Percentiles rank a stretch among this genome's conserved stretches.
Conservation (phyloP, 345 rosid genomes). For the Bretschneidera sinensis region DNA sequence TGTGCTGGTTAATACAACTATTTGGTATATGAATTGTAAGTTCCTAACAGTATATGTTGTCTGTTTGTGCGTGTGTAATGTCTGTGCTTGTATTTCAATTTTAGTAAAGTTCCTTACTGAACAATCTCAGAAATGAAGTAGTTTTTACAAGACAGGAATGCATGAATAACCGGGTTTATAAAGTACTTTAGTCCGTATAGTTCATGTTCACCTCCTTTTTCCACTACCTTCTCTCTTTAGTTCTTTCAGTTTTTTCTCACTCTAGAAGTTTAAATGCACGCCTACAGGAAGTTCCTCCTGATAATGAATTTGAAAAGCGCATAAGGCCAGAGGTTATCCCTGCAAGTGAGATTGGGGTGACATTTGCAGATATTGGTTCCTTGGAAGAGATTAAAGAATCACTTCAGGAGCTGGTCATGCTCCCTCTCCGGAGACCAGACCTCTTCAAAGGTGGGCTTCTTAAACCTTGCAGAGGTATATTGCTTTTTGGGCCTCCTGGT, state of each 20-base stretch:
- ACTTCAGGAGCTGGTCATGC: constrained; percentile 97
- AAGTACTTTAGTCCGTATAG: too few species aligned
- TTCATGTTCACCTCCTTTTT: background rate
- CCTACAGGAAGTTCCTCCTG: constrained; percentile 79
- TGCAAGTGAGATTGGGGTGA: constrained; percentile 89
- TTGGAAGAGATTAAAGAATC: constrained; percentile 90
- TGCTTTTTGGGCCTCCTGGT: constrained; percentile 98
- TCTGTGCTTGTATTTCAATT: too few species aligned
- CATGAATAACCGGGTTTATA: background rate
- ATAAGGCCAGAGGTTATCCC: constrained; percentile 98
- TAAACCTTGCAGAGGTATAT: constrained; percentile 94
- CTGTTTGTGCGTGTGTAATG: too few species aligned
- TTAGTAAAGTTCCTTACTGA: too few species aligned
- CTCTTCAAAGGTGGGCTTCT: constrained; percentile 96
- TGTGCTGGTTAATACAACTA: too few species aligned
- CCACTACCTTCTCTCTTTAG: background rate
- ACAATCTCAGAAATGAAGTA: too few species aligned
- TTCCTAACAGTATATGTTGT: too few species aligned
- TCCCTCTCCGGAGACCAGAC: constrained; percentile 92
- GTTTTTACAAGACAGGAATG: too few species aligned
- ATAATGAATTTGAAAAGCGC: constrained; percentile 94
- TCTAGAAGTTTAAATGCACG: constrained; percentile 3
- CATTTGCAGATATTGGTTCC: constrained; percentile 91
- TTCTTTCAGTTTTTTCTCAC: constrained; percentile 12
- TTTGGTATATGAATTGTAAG: too few species aligned